These are phyloP conservation scores for Cutaneotrichosporon sp. DNA, from an alignment of 1,284 basidiomycete genomes.

Conservation along the genomic window DNA sequence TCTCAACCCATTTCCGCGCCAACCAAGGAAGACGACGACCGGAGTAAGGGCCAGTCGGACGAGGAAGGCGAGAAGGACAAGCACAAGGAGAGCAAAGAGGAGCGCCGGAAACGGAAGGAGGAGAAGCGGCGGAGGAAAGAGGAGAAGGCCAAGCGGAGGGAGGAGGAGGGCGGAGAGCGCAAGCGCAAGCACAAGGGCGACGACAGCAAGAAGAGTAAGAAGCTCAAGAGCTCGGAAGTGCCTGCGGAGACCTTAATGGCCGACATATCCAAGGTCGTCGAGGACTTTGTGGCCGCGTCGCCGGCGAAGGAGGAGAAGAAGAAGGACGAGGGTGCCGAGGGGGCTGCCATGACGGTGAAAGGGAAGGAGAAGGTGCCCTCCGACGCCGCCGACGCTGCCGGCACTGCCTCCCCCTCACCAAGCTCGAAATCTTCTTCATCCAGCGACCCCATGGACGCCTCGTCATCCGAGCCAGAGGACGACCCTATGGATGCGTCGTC, in stretches of 20 bases:
- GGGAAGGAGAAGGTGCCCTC: constrained; percentile 4
- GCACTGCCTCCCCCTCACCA: neutral
- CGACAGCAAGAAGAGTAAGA: constrained; percentile 8
- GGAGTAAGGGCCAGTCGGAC: neutral
- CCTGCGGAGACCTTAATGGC: neutral
- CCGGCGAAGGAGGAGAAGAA: neutral
- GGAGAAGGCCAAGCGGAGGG: constrained; percentile 12
- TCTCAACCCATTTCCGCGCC: neutral
- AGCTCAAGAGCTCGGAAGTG: constrained; percentile 1
- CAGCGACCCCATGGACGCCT: constrained; percentile 6
- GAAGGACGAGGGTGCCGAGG: neutral
- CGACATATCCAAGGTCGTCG: neutral
- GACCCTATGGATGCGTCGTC: neutral
- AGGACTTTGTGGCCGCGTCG: neutral
- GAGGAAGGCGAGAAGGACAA: neutral
- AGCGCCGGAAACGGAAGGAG: constrained; percentile 9
- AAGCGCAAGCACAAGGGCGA: constrained; percentile 10
- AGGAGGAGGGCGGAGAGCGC: neutral
- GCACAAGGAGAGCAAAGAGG: constrained; percentile 12
- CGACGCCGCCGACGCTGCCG: neutral
- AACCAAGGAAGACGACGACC: neutral
- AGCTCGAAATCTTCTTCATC: neutral
- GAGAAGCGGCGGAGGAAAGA: constrained; percentile 11
- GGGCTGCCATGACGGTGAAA: too few species aligned
- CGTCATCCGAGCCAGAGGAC: neutral